Evolutionary conservation across 345 rosid genomes (phyloP).

Genomic region (Xanthoceras sorbifolium): DNA sequence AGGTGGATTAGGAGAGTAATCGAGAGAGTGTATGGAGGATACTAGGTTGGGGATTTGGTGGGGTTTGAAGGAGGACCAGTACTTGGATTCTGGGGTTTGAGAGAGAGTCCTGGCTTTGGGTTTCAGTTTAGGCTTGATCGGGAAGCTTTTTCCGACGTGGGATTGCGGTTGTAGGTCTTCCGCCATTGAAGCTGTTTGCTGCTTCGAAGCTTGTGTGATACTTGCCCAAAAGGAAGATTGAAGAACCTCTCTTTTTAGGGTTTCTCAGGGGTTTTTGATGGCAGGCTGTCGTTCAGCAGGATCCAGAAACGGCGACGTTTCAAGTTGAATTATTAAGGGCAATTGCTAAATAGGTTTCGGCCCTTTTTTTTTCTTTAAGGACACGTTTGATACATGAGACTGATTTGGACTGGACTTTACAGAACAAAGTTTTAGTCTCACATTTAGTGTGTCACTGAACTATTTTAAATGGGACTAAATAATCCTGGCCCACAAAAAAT

Average conservation of each 20-base stretch:
- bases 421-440: no score
- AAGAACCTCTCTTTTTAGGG: constrained; percentile 15
- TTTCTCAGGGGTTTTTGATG: constrained; percentile 3
- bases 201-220: not conserved
- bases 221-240: not conserved
- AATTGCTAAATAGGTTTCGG: no score
- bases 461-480: no score
- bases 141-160: constrained; percentile 48
- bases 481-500: no score
- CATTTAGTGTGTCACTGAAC: no score
- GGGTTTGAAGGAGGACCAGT: constrained; percentile 89
- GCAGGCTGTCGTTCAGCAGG: not conserved
- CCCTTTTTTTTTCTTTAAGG: no score
- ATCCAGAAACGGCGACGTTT: not conserved
- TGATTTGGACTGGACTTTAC: no score
- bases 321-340: no score
- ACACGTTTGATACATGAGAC: no score
- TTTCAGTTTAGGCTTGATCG: constrained; percentile 69
- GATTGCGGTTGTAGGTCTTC: constrained; percentile 10
- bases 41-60: constrained; percentile 49
- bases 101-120: constrained; percentile 54
- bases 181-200: constrained; percentile 14
- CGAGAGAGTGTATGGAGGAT: constrained; percentile 65
- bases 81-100: constrained; percentile 74
- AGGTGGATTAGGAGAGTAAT: constrained; percentile 65